Evolutionary conservation across 1,284 basidiomycete genomes (phyloP), one percentile per base, ranked within the genome.

Genomic region (Malassezia vespertilionis): DNA sequence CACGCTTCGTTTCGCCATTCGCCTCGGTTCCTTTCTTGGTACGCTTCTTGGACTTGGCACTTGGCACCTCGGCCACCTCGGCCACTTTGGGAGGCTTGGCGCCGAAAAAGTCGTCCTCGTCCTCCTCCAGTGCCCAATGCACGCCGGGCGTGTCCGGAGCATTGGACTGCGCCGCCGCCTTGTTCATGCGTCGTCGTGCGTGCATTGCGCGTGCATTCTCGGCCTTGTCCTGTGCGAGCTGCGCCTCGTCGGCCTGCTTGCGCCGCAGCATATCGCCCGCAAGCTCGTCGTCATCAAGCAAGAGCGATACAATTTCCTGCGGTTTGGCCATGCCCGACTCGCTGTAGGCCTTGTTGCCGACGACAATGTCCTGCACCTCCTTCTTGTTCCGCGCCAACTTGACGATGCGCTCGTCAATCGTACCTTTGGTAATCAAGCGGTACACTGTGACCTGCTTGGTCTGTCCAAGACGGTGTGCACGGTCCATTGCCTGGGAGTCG

Each of bases 401-500:
- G 17, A 99, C 80, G 58, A 99, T 97, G 7, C 93, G 87, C 73
- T 99, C 91, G 71, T 99, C 93, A 67, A 99, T 96, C 0, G 93
- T 97, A 11, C 90, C 90, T 67, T 82, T 85, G 9, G 87, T 91
- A 65, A 99, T 93, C 44, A 99, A 77, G 31, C 93, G 83, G 72
- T 97, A 99, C 5, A 99, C 91, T 1, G 91, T 97, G 48, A 99
- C 93, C 75, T 99, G 93, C 54, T 89, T 85, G 10, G 90, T 97
- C 74, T 99, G 93, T 28, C 93, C 93, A 11, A 99, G 79, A 66
- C 93, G 87, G 75, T 99, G 93, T 15, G 93, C 93, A 63, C 93
- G 86, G 70, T 97, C 93, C 93, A 99, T 99, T 10, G 93, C 93
- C 72, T 99, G 93, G 32, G 89, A 87, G 71, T 99, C 93, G 69